phyloP scores from a whole-genome alignment of 192 early-diverging fungal species.

The Chytriomyces confervae region DNA sequence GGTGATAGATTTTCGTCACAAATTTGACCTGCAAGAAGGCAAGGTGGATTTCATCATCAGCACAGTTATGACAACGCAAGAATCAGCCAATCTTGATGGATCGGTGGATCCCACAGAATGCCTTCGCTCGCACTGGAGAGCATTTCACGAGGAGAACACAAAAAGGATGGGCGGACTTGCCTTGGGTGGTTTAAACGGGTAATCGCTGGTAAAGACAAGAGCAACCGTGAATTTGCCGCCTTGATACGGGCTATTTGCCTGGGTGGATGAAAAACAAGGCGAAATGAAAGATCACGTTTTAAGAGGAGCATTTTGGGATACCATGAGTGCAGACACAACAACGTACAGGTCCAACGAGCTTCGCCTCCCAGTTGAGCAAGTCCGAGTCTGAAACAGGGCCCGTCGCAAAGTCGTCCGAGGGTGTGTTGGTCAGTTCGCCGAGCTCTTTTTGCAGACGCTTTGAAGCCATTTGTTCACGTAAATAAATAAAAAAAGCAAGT shows the following conservation, averaged over 20 bases:
- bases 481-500: background rate
- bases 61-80: too few species aligned
- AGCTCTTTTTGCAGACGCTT: conserved; percentile 54
- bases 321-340: background rate
- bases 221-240: conserved; percentile 75
- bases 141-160: background rate
- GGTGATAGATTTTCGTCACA: conserved; percentile 81
- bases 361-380: conserved; percentile 71
- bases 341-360: conserved; percentile 64
- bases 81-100: too few species aligned
- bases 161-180: conserved; percentile 40
- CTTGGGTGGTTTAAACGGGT: conserved; percentile 83
- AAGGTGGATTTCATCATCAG: background rate
- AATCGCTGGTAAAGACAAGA: conserved; percentile 73
- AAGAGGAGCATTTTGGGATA: too few species aligned
- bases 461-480: background rate
- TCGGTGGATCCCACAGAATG: too few species aligned
- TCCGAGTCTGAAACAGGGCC: conserved; percentile 67
- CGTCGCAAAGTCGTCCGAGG: conserved; percentile 60
- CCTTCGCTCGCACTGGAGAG: too few species aligned
- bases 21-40: conserved; percentile 65
- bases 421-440: conserved; percentile 67
- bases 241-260: conserved; percentile 68
- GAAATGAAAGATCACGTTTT: background rate
- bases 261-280: conserved; percentile 10